Evolutionary conservation across 2,329 filamentous ascomycete genomes (phyloP).

Genomic region (Penicillium sp.): DNA sequence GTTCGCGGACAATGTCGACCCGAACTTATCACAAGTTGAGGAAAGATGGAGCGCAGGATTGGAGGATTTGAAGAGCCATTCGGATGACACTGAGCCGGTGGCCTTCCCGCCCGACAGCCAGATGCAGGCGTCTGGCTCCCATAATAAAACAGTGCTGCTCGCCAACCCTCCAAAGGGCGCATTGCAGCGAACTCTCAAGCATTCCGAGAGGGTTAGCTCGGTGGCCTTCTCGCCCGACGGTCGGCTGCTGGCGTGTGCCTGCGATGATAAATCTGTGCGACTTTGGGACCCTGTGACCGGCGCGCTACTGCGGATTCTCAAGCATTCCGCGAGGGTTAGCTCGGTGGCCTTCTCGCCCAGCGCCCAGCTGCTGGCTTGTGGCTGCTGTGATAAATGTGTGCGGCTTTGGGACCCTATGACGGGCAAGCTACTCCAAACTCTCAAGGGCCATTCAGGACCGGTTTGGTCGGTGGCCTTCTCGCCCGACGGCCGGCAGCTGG

Average conservation of each 20-base stretch:
- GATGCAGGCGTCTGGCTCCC: too few species aligned
- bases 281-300: slow-evolving; percentile 6
- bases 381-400: slow-evolving; percentile 11
- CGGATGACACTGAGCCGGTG: too few species aligned
- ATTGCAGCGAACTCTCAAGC: neutral
- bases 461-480: slow-evolving; percentile 22
- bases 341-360: slow-evolving; percentile 24
- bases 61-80: too few species aligned
- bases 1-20: neutral
- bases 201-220: neutral
- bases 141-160: too few species aligned
- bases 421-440: neutral
- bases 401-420: slow-evolving; percentile 15
- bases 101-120: too few species aligned
- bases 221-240: slow-evolving; percentile 8
- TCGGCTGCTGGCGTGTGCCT: slow-evolving; percentile 2
- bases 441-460: slow-evolving; percentile 16
- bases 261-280: neutral
- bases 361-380: slow-evolving; percentile 20
- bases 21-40: neutral
- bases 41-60: neutral
- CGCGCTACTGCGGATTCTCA: neutral
- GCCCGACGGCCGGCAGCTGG: slow-evolving; percentile 19
- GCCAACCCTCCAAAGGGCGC: too few species aligned
- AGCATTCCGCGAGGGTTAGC: neutral